Conservation (phyloP, 306 rosid genomes). For the Cajanus cajan region DNA sequence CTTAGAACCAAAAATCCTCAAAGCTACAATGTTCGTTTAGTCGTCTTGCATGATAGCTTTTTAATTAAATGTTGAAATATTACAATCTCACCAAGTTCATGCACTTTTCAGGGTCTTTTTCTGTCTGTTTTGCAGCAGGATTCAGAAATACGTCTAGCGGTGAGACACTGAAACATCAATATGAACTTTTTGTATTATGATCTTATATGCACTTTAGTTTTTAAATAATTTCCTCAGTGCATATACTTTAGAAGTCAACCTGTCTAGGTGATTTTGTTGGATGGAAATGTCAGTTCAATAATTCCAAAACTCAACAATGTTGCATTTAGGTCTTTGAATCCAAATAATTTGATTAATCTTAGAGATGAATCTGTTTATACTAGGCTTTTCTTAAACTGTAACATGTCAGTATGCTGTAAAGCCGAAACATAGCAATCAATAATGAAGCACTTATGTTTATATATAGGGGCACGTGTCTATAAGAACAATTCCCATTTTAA, state of each 20-base stretch:
- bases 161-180: conserved; percentile 52
- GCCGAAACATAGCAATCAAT: background rate
- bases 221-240: background rate
- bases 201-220: background rate
- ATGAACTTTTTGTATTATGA: conserved; percentile 10
- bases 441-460: background rate
- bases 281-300: conserved; percentile 25
- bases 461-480: background rate
- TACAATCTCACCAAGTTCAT: conserved; percentile 29
- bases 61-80: background rate
- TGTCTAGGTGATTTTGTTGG: conserved; percentile 11
- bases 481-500: background rate
- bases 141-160: conserved; percentile 78
- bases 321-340: background rate
- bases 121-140: conserved; percentile 77
- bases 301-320: conserved; percentile 4
- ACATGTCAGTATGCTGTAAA: background rate
- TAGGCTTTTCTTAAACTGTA: background rate
- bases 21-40: background rate
- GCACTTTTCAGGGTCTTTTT: conserved; percentile 75
- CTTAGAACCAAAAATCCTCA: background rate
- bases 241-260: background rate
- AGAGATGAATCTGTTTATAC: conserved; percentile 3
- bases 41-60: conserved; percentile 24
- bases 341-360: background rate